Conservation (phyloP, 257 asterid genomes). For the Henckelia pumila region DNA sequence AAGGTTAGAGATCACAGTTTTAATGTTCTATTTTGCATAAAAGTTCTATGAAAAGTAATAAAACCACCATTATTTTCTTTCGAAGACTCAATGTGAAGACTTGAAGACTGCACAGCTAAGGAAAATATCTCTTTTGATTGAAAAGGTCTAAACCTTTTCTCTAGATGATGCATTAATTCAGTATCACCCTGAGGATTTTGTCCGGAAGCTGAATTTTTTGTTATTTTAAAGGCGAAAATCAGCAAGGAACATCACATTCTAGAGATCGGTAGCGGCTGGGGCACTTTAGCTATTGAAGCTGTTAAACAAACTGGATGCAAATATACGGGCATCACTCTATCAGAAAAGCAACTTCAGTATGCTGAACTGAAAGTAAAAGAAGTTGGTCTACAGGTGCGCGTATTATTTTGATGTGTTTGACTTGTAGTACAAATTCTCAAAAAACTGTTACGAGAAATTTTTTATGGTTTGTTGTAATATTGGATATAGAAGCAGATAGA, state of each 20-base stretch:
- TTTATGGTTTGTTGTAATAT: too few relatives aligned
- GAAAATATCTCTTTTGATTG: conserved; percentile 52
- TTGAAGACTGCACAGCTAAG: conserved; percentile 62
- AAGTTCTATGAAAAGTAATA: too few relatives aligned
- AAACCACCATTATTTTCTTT: neutral
- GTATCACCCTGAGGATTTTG: neutral
- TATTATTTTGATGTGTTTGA: neutral
- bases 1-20: conserved; percentile 34
- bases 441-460: too few relatives aligned
- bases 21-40: neutral
- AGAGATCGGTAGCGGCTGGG: conserved; percentile 81
- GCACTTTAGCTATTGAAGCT: conserved; percentile 57
- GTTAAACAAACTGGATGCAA: conserved; percentile 64
- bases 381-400: conserved; percentile 60
- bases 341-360: conserved; percentile 51
- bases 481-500: neutral
- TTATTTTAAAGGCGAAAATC: conserved; percentile 47
- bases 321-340: conserved; percentile 68
- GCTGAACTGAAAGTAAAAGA: conserved; percentile 48
- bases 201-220: neutral
- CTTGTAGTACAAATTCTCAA: too few relatives aligned
- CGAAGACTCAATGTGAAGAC: conserved; percentile 55
- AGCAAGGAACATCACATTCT: conserved; percentile 54
- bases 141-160: conserved; percentile 42
- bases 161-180: neutral